Evolutionary conservation across 2,329 filamentous ascomycete genomes (phyloP).

Genomic region (Aspergillus melleus): DNA sequence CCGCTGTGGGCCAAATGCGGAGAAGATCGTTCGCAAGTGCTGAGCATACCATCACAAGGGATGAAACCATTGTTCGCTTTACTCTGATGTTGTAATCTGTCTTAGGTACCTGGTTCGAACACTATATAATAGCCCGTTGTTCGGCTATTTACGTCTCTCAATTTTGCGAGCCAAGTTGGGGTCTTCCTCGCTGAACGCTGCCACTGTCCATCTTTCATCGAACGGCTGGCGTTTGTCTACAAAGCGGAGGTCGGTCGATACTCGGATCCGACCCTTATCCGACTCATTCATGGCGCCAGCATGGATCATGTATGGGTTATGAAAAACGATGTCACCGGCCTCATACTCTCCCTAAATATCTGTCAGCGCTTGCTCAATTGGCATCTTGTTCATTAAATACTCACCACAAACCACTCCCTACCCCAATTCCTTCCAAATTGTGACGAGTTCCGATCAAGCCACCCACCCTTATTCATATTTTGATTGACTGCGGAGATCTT

Average conservation of each 20-base stretch:
- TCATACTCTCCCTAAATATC: constrained; percentile 22
- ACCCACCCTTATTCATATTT: constrained; percentile 23
- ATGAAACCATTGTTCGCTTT: too few relatives aligned
- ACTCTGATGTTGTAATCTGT: too few relatives aligned
- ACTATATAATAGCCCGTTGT: too few relatives aligned
- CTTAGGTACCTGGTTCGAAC: too few relatives aligned
- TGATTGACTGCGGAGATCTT: constrained; percentile 21
- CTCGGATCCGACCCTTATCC: constrained; percentile 31
- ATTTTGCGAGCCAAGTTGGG: background rate
- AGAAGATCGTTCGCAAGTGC: too few relatives aligned
- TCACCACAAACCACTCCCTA: constrained; percentile 28
- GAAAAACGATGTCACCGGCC: constrained; percentile 39
- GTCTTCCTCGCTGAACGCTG: background rate
- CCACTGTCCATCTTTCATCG: constrained; percentile 32
- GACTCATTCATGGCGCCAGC: constrained; percentile 41
- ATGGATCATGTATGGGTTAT: constrained; percentile 43
- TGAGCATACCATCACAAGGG: too few relatives aligned
- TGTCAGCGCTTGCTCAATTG: background rate
- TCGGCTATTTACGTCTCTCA: too few relatives aligned
- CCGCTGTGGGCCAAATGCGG: too few relatives aligned
- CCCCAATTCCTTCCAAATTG: constrained; percentile 24
- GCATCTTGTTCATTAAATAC: background rate
- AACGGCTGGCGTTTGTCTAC: constrained; percentile 44
- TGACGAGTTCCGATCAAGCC: constrained; percentile 17
- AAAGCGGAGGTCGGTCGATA: constrained; percentile 39